Conservation (phyloP, 352 stramenopile species). For the Aphanomyces stellatus region DNA sequence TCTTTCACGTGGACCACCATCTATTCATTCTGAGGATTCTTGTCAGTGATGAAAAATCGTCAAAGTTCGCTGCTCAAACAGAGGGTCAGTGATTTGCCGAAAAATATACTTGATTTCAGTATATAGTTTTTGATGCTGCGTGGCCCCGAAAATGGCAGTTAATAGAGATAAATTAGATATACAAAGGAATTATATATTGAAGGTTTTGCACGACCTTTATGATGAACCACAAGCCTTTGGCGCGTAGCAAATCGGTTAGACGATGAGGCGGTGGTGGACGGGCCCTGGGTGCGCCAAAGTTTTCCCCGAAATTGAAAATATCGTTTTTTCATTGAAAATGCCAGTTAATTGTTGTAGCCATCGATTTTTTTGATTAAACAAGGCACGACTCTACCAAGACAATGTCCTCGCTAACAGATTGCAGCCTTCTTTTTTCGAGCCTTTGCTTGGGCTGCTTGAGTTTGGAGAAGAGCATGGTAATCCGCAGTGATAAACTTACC, state of each 20-base stretch:
- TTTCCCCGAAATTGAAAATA: background rate
- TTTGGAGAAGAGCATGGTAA: background rate
- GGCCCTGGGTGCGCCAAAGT: background rate
- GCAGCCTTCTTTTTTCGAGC: background rate
- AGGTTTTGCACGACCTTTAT: too few species aligned
- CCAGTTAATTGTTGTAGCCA: too few species aligned
- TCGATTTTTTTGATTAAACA: too few species aligned
- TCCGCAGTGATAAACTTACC: slow-evolving; percentile 6
- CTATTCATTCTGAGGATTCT: background rate
- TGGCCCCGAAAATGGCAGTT: background rate
- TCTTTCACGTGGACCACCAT: background rate
- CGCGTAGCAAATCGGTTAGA: background rate
- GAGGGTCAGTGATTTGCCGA: background rate
- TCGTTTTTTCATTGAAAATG: background rate
- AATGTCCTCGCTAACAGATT: too few species aligned
- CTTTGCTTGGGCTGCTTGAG: background rate
- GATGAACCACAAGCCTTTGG: background rate
- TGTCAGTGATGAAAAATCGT: background rate
- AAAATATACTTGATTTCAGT: background rate
- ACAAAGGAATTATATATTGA: background rate
- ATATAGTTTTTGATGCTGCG: background rate
- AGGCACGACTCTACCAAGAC: too few species aligned
- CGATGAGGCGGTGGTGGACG: background rate
- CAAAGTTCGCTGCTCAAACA: background rate
- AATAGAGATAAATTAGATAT: background rate